Conservation (phyloP, 768 basidiomycete species). For the Coprinopsis strossmayeri region DNA sequence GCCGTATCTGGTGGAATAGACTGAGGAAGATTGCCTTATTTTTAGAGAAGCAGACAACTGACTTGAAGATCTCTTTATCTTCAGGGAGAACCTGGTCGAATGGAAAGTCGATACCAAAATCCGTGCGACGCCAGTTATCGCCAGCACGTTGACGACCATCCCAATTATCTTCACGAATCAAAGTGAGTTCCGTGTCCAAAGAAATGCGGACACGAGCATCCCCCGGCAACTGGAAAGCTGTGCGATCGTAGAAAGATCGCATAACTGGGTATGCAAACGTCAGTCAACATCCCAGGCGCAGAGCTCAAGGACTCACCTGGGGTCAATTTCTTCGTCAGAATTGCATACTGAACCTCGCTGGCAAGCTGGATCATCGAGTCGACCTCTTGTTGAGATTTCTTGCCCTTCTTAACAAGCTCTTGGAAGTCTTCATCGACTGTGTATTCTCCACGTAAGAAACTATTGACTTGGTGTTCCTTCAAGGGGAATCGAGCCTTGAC, state of each 20-base stretch:
- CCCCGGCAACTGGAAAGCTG: constrained; percentile 97
- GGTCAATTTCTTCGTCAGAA: constrained; percentile 70
- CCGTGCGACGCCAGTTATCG: constrained; percentile 90
- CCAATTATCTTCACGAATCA: constrained; percentile 97
- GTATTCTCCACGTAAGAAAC: constrained; percentile 84
- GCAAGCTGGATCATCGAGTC: constrained; percentile 94
- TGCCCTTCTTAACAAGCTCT: constrained; percentile 77
- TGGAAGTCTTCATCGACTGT: constrained; percentile 93
- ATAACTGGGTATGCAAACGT: constrained; percentile 48
- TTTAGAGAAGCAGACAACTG: constrained; percentile 14
- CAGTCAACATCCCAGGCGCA: neutral
- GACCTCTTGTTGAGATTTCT: constrained; percentile 88
- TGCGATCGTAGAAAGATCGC: constrained; percentile 97
- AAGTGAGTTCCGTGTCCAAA: constrained; percentile 91
- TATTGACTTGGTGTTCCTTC: constrained; percentile 89
- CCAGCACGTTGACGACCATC: constrained; percentile 72
- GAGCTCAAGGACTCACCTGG: constrained; percentile 52
- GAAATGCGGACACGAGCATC: constrained; percentile 99
- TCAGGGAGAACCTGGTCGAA: constrained; percentile 68
- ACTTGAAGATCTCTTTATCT: constrained; percentile 94
- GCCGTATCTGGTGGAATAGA: constrained; percentile 62
- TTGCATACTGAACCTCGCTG: constrained; percentile 92
- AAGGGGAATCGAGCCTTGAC: constrained; percentile 96
- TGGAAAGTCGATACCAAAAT: constrained; percentile 89
- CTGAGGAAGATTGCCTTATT: too few species aligned